These are phyloP conservation scores for Mortierella sp. DNA, from an alignment of 371 early-diverging fungal species.

Conservation along the genomic window DNA sequence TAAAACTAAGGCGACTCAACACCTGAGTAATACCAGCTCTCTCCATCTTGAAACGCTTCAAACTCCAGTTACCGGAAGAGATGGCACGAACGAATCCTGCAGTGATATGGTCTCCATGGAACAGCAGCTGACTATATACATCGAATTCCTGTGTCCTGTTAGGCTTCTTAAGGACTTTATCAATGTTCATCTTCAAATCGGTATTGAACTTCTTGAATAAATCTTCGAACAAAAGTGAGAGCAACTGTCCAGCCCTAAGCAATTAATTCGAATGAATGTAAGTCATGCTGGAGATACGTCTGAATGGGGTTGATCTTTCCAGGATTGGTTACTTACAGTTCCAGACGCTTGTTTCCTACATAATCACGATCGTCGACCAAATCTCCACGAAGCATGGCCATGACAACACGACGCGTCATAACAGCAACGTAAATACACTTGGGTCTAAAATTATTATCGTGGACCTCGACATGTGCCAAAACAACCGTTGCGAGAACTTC, in stretches of 20 bases:
- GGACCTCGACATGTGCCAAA: constrained; percentile 96
- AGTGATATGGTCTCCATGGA: constrained; percentile 94
- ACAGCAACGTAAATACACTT: constrained; percentile 97
- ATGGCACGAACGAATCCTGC: constrained; percentile 97
- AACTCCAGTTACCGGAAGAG: constrained; percentile 99
- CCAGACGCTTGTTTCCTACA: constrained; percentile 99
- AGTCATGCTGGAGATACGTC: no score
- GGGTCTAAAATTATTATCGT: constrained; percentile 88
- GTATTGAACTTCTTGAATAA: constrained; percentile 97
- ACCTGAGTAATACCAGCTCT: constrained; percentile 99
- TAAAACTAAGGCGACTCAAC: constrained; percentile 96
- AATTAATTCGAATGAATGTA: background rate
- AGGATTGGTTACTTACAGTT: constrained; percentile 77
- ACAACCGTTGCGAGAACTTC: constrained; percentile 94
- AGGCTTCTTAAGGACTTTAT: constrained; percentile 94
- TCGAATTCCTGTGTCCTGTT: constrained; percentile 97
- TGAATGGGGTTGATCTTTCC: no score
- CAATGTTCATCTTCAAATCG: constrained; percentile 92
- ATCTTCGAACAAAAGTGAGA: constrained; percentile 99
- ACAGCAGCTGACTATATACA: constrained; percentile 86
- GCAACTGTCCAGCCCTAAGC: constrained; percentile 95
- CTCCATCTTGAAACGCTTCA: constrained; percentile 99
- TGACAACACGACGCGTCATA: constrained; percentile 98
- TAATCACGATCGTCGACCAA: constrained; percentile 99
- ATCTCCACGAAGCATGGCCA: constrained; percentile 86